Evolutionary conservation across 805 yeast genomes (phyloP).

Genomic region (Wickerhamiella domercqiae): DNA sequence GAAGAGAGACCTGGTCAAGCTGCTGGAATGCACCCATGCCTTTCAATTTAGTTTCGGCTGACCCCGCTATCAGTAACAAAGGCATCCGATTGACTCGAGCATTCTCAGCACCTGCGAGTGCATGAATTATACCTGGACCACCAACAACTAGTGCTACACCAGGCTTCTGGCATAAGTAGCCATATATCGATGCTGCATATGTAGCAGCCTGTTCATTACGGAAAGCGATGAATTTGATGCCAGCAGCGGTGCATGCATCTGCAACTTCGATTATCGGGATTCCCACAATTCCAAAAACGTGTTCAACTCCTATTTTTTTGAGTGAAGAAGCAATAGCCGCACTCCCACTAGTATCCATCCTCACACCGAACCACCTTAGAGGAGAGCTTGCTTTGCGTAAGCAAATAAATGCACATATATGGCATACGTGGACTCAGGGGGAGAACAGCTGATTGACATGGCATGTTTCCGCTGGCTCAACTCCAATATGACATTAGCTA

Average conservation of each 20-base stretch:
- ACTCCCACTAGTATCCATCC: conserved; percentile 26
- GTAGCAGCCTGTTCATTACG: conserved; percentile 64
- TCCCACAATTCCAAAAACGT: conserved; percentile 58
- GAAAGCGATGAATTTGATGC: conserved; percentile 43
- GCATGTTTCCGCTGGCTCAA: not conserved
- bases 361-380: not conserved
- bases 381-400: not conserved
- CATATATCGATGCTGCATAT: conserved; percentile 60
- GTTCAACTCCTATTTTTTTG: conserved; percentile 34
- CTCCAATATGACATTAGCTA: not conserved
- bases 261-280: conserved; percentile 64
- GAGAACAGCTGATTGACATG: not conserved
- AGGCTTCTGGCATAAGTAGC: conserved; percentile 47
- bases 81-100: conserved; percentile 53
- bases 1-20: conserved; percentile 42
- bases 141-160: conserved; percentile 60
- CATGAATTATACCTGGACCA: conserved; percentile 60
- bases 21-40: conserved; percentile 59
- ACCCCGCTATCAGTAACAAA: conserved; percentile 48
- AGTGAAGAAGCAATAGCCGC: conserved; percentile 35
- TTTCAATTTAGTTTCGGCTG: conserved; percentile 33
- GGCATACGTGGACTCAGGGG: not conserved
- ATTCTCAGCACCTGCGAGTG: conserved; percentile 50
- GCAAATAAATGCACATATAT: not conserved
- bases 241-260: conserved; percentile 38